Evolutionary conservation across 352 stramenopile species (phyloP).

Genomic region (Phytophthora boehmeriae): DNA sequence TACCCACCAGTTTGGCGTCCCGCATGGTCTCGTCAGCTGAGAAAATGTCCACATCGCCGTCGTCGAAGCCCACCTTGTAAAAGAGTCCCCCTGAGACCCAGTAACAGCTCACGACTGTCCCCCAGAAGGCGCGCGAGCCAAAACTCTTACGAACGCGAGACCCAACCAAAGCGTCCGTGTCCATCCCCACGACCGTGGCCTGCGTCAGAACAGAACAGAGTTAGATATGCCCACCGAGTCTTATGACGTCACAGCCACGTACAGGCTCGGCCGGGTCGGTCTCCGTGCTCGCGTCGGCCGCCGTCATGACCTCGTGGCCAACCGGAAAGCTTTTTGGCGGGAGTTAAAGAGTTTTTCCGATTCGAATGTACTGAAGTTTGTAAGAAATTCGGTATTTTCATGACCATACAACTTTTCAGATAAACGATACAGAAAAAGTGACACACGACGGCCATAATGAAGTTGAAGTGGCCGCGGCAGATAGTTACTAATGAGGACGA

Average conservation of each 20-base stretch:
- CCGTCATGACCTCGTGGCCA: neutral
- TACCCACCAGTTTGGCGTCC: constrained; percentile 42
- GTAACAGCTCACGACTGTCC: constrained; percentile 62
- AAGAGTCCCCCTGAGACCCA: constrained; percentile 53
- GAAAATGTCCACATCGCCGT: constrained; percentile 82
- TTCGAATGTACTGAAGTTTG: neutral
- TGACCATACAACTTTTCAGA: too few species aligned
- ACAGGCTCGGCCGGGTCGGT: neutral
- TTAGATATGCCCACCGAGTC: too few species aligned
- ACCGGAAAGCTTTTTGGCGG: constrained; percentile 1
- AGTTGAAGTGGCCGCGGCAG: constrained; percentile 15
- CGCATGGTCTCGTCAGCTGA: constrained; percentile 52
- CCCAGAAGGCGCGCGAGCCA: constrained; percentile 70
- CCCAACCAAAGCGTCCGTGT: constrained; percentile 31
- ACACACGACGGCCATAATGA: neutral
- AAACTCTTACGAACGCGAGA: constrained; percentile 75
- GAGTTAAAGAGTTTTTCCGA: neutral
- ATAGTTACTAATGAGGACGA: constrained; percentile 6
- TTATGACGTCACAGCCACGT: neutral
- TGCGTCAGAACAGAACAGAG: constrained; percentile 2
- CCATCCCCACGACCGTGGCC: constrained; percentile 23
- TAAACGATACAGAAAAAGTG: too few species aligned
- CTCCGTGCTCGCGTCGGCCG: neutral
- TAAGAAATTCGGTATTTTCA: too few species aligned
- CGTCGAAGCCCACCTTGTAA: constrained; percentile 86